Base-by-base conservation (phyloP, 1,284 basidiomycete species). In the Melanopsichium pennsylvanicum region DNA sequence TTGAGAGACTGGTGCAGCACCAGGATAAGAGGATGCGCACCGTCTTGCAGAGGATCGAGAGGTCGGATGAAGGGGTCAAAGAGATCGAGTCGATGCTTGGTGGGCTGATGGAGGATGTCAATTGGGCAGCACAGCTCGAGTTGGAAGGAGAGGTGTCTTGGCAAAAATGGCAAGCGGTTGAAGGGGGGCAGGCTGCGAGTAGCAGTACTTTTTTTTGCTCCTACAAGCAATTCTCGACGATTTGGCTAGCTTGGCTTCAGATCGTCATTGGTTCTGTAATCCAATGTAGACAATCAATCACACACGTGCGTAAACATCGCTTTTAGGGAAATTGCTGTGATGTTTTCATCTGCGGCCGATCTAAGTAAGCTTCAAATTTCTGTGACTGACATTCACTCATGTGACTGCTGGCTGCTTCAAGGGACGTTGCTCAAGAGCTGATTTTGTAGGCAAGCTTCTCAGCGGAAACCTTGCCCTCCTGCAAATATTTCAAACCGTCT, bases 371-470 rank as follows among this genome's bases (percentile, higher is more conserved):
- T n/a, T n/a, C n/a, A n/a, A n/a, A n/a, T n/a, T n/a, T n/a, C n/a
- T n/a, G n/a, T n/a, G n/a, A n/a, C n/a, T n/a, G n/a, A n/a, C n/a
- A n/a, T n/a, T n/a, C n/a, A n/a, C n/a, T n/a, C n/a, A n/a, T n/a
- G n/a, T n/a, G n/a, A n/a, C n/a, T n/a, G n/a, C n/a, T n/a, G n/a
- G n/a, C n/a, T n/a, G n/a, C n/a, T n/a, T n/a, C n/a, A n/a, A n/a
- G n/a, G n/a, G n/a, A n/a, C n/a, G n/a, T n/a, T n/a, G n/a, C n/a
- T n/a, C n/a, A 55, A 11, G 55, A 58, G 52, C 54, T 61, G 58
- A 69, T 69, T 16, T 46, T 47, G 49, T 70, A 75, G 9, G 69
- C 66, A 15, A 79, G 57, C 61, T 79, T 79, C 48, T 79, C 72
- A 6, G 67, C 72, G 1, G 70, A 74, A 6, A 73, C 72, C 38